Evolutionary conservation across 345 rosid species (phyloP).

Genomic region (Heritiera fomes): DNA sequence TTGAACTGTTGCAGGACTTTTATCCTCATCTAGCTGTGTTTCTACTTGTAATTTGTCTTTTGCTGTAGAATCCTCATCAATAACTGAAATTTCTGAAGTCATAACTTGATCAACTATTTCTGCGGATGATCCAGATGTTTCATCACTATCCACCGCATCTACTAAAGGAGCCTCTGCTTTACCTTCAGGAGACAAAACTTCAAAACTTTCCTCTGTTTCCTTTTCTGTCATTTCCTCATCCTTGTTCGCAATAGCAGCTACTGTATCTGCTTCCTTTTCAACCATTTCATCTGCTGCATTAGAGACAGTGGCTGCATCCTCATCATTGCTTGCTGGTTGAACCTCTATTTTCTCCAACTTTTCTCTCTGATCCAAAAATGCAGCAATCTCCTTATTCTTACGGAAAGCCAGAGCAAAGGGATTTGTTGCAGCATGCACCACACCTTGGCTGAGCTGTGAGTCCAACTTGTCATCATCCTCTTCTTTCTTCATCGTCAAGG

Average conservation of each 20-base stretch:
- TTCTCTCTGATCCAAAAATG: constrained; percentile 74
- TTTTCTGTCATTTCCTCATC: constrained; percentile 25
- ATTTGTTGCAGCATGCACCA: constrained; percentile 66
- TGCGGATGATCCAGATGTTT: constrained; percentile 31
- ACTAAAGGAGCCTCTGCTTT: constrained; percentile 34
- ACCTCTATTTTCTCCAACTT: constrained; percentile 40
- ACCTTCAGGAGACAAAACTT: constrained; percentile 30
- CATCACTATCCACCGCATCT: constrained; percentile 29
- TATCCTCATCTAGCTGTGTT: constrained; percentile 28
- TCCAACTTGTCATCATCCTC: constrained; percentile 51
- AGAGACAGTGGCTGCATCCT: constrained; percentile 19
- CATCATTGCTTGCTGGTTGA: constrained; percentile 23
- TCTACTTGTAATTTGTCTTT: constrained; percentile 32
- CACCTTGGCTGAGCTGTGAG: constrained; percentile 47
- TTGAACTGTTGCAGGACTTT: constrained; percentile 35
- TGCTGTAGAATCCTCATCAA: constrained; percentile 23
- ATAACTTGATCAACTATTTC: constrained; percentile 41
- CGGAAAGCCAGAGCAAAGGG: constrained; percentile 80
- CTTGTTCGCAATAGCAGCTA: constrained; percentile 17
- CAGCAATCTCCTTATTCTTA: constrained; percentile 67
- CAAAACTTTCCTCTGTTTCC: constrained; percentile 30
- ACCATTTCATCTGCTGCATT: constrained; percentile 27
- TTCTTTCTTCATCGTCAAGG: constrained; percentile 84
- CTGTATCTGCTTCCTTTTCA: constrained; percentile 26
- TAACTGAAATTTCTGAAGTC: constrained; percentile 42